Percentiles rank a stretch among this genome's conserved stretches.
Conservation (phyloP, 2,329 filamentous ascomycete genomes). For the Leptographium procerum region DNA sequence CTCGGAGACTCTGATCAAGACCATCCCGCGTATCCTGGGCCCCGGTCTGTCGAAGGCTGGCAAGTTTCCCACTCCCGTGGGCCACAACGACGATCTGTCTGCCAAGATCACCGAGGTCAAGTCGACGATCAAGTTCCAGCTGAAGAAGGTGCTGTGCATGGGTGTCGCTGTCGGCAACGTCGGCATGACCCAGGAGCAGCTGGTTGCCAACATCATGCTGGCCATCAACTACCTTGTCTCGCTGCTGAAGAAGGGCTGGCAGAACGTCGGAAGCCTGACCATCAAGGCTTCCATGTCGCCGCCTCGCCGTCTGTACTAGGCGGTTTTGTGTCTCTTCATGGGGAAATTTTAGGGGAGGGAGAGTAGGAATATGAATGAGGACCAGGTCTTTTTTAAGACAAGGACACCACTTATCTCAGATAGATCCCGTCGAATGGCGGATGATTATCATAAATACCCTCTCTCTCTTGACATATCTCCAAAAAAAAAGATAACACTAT, state of each 20-base stretch:
- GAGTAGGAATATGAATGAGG: not conserved
- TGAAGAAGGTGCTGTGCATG: constrained; percentile 99
- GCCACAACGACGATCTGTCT: constrained; percentile 85
- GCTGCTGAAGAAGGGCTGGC: constrained; percentile 99
- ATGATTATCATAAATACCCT: not conserved
- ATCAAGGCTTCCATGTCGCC: constrained; percentile 99
- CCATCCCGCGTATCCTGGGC: constrained; percentile 98
- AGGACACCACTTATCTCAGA: not conserved
- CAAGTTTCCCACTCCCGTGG: constrained; percentile 99
- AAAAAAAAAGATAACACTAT: too few relatives aligned
- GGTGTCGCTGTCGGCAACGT: constrained; percentile 99
- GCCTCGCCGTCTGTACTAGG: constrained; percentile 93
- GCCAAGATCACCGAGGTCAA: constrained; percentile 99
- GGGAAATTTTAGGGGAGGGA: not conserved
- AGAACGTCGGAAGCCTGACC: constrained; percentile 99
- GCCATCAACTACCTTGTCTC: constrained; percentile 99
- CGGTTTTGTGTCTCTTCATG: not conserved
- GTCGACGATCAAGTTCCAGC: constrained; percentile 99
- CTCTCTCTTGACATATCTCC: too few relatives aligned
- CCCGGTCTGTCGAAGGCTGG: constrained; percentile 98
- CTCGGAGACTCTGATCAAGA: constrained; percentile 96
- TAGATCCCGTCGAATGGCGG: not conserved
- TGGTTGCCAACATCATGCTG: constrained; percentile 98
- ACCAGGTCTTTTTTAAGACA: not conserved
- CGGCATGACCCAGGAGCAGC: constrained; percentile 90